Percentiles rank a stretch among this genome's conserved stretches.
Conservation (phyloP, 1,284 basidiomycete species). For the Agroathelia rolfsii region DNA sequence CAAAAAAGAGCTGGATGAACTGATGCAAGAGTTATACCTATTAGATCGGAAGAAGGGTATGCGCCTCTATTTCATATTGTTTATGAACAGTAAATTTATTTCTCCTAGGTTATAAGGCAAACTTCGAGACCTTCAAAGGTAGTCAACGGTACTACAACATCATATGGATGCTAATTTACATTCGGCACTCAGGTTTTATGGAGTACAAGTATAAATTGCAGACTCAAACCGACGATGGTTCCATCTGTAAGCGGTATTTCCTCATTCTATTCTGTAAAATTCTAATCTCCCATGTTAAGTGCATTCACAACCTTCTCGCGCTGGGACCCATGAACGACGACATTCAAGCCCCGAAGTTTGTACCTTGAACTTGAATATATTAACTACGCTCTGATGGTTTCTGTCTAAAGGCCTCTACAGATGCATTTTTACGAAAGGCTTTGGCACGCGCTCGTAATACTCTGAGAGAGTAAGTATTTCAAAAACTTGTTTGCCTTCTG, state of each 20-base stretch:
- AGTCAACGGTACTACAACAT: constrained; percentile 12
- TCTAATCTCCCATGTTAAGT: constrained; percentile 10
- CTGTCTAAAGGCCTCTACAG: constrained; percentile 21
- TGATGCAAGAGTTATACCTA: constrained; percentile 37
- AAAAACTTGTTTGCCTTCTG: constrained; percentile 8
- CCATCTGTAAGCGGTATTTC: constrained; percentile 27
- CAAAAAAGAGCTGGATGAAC: constrained; percentile 34
- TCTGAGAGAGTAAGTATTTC: constrained; percentile 35
- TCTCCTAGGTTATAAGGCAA: constrained; percentile 40
- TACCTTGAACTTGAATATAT: constrained; percentile 1
- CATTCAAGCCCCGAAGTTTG: constrained; percentile 19
- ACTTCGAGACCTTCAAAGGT: constrained; percentile 48
- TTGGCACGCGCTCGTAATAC: constrained; percentile 40
- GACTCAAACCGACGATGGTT: constrained; percentile 18
- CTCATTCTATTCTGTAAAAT: constrained; percentile 1
- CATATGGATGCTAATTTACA: constrained; percentile 10
- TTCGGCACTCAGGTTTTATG: constrained; percentile 27
- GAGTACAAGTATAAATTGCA: constrained; percentile 34
- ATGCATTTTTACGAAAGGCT: constrained; percentile 34
- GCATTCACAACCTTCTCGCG: constrained; percentile 16
- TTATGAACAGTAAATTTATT: constrained; percentile 11
- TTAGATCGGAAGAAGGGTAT: constrained; percentile 33
- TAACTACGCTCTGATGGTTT: constrained; percentile 9
- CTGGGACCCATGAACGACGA: constrained; percentile 16
- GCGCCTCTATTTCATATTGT: constrained; percentile 8